Conservation (phyloP, 2,329 filamentous ascomycete genomes). For the Furcasterigmium sp. region DNA sequence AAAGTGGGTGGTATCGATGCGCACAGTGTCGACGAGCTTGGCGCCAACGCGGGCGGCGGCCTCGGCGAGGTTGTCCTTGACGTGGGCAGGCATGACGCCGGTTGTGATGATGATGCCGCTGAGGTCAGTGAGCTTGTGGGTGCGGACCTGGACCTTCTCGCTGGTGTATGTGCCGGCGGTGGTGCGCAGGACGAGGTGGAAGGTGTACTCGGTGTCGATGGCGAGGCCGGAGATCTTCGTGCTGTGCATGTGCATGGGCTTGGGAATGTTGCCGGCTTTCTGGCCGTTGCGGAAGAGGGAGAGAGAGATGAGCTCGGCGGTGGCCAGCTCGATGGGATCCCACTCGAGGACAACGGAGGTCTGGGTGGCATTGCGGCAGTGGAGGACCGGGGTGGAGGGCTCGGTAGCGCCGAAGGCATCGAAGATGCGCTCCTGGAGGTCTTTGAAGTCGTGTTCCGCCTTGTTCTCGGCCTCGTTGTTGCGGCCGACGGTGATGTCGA, state of each 20-base stretch:
- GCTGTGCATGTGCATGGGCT: conserved; percentile 79
- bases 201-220: conserved; percentile 94
- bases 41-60: conserved; percentile 87
- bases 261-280: conserved; percentile 92
- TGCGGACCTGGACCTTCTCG: conserved; percentile 79
- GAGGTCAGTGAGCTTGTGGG: conserved; percentile 98
- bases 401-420: conserved; percentile 77
- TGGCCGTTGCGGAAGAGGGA: conserved; percentile 93
- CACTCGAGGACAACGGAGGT: conserved; percentile 98
- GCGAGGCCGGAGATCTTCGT: conserved; percentile 96
- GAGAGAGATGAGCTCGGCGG: conserved; percentile 83
- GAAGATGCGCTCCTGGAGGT: conserved; percentile 86
- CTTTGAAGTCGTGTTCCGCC: conserved; percentile 70
- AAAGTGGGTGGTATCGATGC: conserved; percentile 98
- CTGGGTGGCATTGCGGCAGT: conserved; percentile 95
- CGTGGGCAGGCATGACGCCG: conserved; percentile 70
- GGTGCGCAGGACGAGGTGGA: conserved; percentile 87
- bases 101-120: conserved; percentile 93
- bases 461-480: conserved; percentile 75
- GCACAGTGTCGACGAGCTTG: conserved; percentile 81
- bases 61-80: conserved; percentile 66
- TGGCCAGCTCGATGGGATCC: conserved; percentile 91
- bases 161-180: conserved; percentile 82
- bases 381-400: conserved; percentile 71
- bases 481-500: conserved; percentile 92